Percentiles rank a stretch among this genome's conserved stretches.
Conservation (phyloP, 2,329 filamentous ascomycete genomes). For the Lachnellula occidentalis region DNA sequence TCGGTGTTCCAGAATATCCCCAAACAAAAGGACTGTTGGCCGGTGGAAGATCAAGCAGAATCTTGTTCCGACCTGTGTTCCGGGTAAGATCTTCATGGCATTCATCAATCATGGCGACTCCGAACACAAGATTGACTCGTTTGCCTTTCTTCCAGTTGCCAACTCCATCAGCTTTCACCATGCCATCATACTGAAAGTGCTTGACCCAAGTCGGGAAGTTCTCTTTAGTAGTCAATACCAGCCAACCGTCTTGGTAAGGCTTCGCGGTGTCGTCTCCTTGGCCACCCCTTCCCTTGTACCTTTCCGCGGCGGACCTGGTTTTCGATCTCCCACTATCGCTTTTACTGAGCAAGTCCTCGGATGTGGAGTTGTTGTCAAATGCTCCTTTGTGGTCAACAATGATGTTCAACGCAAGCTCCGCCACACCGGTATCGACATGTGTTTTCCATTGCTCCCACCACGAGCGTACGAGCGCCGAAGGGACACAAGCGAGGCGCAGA, state of each 20-base stretch:
- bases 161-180: neutral
- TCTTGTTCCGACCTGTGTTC: conserved; percentile 3
- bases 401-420: conserved; percentile 4
- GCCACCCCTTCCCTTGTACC: neutral
- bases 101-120: conserved; percentile 18
- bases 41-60: conserved; percentile 6
- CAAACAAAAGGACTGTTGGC: conserved; percentile 11
- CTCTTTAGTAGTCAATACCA: conserved; percentile 11
- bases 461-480: conserved; percentile 4
- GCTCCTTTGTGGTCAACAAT: conserved; percentile 6
- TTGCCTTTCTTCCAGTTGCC: neutral
- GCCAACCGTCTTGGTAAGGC: conserved; percentile 8
- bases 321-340: neutral
- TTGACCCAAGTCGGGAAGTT: conserved; percentile 7
- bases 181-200: conserved; percentile 1
- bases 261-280: conserved; percentile 1
- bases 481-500: conserved; percentile 13
- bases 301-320: neutral
- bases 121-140: conserved; percentile 6
- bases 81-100: conserved; percentile 14
- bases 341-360: neutral
- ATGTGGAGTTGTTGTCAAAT: neutral
- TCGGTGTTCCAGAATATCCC: conserved; percentile 17
- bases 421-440: conserved; percentile 5
- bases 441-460: conserved; percentile 14